Conservation (phyloP, 768 basidiomycete species). For the Boletus fagicola region DNA sequence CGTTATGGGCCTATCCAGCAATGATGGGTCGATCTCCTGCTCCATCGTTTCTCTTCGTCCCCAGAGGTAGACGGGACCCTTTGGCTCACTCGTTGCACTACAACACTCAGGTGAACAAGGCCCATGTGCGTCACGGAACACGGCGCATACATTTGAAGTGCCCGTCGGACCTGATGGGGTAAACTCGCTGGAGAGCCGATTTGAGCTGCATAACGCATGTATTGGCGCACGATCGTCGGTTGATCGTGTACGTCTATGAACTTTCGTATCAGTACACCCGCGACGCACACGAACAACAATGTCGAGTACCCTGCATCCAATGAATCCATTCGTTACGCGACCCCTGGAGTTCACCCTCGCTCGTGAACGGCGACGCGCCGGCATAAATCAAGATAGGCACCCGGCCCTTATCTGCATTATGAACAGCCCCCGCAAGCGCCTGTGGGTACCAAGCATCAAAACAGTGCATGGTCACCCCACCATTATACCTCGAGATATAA, state of each 20-base stretch:
- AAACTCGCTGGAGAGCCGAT: constrained; percentile 54
- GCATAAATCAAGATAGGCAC: constrained; percentile 70
- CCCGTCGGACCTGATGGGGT: constrained; percentile 51
- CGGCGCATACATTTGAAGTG: constrained; percentile 57
- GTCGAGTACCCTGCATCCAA: constrained; percentile 60
- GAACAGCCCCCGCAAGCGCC: constrained; percentile 69
- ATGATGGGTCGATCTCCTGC: constrained; percentile 48
- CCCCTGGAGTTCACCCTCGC: constrained; percentile 55
- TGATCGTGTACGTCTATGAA: constrained; percentile 67
- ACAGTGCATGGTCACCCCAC: background rate
- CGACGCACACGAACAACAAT: background rate
- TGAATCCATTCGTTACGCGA: constrained; percentile 72
- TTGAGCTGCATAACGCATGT: constrained; percentile 67
- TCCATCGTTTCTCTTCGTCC: constrained; percentile 71
- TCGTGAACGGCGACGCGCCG: constrained; percentile 62
- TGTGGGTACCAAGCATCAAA: constrained; percentile 21
- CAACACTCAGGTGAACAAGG: background rate
- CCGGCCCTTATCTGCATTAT: constrained; percentile 63
- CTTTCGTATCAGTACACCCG: background rate
- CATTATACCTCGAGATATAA: background rate
- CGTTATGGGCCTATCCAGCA: constrained; percentile 32
- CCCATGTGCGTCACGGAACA: background rate
- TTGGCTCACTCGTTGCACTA: constrained; percentile 68
- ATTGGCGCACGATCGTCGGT: constrained; percentile 66
- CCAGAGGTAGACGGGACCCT: constrained; percentile 75